These are phyloP conservation scores for Allium fistulosum DNA, from an alignment of 106 monocot species.

Conservation along the genomic window DNA sequence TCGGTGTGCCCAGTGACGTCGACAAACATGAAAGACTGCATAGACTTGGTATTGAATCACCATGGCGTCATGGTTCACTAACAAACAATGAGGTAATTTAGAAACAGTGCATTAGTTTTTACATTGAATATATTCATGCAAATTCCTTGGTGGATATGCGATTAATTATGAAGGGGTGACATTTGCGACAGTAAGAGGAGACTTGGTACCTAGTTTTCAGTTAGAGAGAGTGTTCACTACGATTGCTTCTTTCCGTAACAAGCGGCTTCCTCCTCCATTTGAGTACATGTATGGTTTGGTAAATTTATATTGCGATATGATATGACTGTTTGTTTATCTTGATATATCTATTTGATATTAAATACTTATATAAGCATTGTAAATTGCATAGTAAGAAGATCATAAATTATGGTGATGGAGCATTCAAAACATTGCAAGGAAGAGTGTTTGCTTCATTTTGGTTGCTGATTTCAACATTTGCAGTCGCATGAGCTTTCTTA, in stretches of 20 bases:
- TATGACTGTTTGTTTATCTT: no score
- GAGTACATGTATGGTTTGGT: no score
- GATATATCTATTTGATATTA: no score
- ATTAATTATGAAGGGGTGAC: conserved; percentile 26
- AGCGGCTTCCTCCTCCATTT: conserved; percentile 5
- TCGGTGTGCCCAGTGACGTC: conserved; percentile 11
- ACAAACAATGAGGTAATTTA: not conserved
- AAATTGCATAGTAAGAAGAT: no score
- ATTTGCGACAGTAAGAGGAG: conserved; percentile 43
- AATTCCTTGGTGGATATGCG: conserved; percentile 35
- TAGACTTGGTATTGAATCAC: conserved; percentile 1
- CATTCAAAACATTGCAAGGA: conserved; percentile 32
- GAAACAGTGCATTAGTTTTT: no score
- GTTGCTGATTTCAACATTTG: no score
- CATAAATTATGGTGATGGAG: no score
- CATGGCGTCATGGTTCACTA: conserved; percentile 8
- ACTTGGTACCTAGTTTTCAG: conserved; percentile 43
- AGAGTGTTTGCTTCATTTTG: no score
- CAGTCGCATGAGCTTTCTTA: no score
- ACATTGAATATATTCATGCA: no score
- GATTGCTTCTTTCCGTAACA: conserved; percentile 32
- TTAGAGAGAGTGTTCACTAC: conserved; percentile 32
- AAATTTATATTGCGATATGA: no score
- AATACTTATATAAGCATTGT: no score
- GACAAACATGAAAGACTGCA: conserved; percentile 1